A percentile compares a stretch with the other conserved stretches of the same genome.
These are phyloP conservation scores for Colletotrichum musae DNA, from an alignment of 2,329 filamentous ascomycete species.

Conservation along the genomic window DNA sequence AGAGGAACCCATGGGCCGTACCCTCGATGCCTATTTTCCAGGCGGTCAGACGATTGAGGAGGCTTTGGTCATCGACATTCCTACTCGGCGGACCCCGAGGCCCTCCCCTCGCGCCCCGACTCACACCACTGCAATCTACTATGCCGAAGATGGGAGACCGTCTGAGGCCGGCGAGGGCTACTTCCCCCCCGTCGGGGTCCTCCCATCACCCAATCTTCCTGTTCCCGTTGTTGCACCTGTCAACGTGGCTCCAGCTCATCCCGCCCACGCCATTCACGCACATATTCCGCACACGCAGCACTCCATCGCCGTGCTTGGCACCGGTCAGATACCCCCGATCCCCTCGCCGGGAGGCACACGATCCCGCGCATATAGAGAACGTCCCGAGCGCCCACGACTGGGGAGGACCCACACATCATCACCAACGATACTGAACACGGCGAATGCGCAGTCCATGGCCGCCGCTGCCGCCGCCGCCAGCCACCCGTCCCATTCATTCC, in stretches of 20 bases:
- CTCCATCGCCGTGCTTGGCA: slow-evolving; percentile 85
- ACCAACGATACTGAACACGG: slow-evolving; percentile 75
- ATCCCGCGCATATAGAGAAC: slow-evolving; percentile 68
- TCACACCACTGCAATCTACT: slow-evolving; percentile 64
- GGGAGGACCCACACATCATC: slow-evolving; percentile 84
- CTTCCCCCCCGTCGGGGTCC: slow-evolving; percentile 77
- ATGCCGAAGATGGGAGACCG: slow-evolving; percentile 75
- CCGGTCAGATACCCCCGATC: slow-evolving; percentile 83
- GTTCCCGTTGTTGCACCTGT: slow-evolving; percentile 55
- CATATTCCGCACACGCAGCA: slow-evolving; percentile 59
- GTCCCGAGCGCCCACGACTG: slow-evolving; percentile 72
- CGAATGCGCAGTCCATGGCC: slow-evolving; percentile 54
- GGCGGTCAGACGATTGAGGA: slow-evolving; percentile 91
- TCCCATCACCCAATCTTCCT: slow-evolving; percentile 57
- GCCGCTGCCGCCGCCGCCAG: slow-evolving; percentile 49
- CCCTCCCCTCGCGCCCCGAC: slow-evolving; percentile 78
- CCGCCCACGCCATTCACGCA: slow-evolving; percentile 36
- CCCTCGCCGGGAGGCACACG: slow-evolving; percentile 84
- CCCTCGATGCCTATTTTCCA: slow-evolving; percentile 86
- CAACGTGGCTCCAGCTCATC: slow-evolving; percentile 51
- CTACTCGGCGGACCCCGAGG: slow-evolving; percentile 81
- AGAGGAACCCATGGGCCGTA: slow-evolving; percentile 85
- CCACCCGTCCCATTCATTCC: slow-evolving; percentile 56
- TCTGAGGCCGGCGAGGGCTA: slow-evolving; percentile 83
- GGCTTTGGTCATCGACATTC: slow-evolving; percentile 91